Conservation (phyloP, 345 rosid genomes). For the Moringa oleifera region DNA sequence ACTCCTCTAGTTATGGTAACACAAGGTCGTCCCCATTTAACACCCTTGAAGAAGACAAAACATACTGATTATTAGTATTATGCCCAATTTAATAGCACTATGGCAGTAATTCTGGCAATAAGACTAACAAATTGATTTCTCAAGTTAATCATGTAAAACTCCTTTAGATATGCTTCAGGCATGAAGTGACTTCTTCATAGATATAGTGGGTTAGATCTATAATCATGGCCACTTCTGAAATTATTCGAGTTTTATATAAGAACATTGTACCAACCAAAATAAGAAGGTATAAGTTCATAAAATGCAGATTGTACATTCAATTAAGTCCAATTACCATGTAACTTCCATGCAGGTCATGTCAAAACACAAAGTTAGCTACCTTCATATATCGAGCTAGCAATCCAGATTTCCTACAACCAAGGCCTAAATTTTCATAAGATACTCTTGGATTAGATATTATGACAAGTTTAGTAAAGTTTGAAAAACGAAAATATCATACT, state of each 20-base stretch:
- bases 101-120: neutral
- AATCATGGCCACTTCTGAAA: no score
- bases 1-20: neutral
- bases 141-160: no score
- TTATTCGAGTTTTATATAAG: no score
- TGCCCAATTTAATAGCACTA: no score
- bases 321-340: no score
- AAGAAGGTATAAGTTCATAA: no score
- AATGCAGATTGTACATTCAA: no score
- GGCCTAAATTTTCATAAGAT: constrained; percentile 44
- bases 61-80: neutral
- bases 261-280: no score
- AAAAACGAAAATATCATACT: neutral
- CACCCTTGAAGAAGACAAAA: no score
- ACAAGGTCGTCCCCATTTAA: neutral
- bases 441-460: constrained; percentile 21
- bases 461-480: constrained; percentile 4
- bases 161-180: neutral
- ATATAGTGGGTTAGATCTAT: neutral
- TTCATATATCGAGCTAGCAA: constrained; percentile 86
- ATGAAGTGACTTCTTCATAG: neutral
- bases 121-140: no score
- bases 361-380: constrained; percentile 38
- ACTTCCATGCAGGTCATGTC: neutral
- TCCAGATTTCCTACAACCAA: constrained; percentile 57